A percentile compares a stretch with the other conserved stretches of the same genome.
phyloP scores from a whole-genome alignment of 73 alveolate species.

The Paramecium caudatum region DNA sequence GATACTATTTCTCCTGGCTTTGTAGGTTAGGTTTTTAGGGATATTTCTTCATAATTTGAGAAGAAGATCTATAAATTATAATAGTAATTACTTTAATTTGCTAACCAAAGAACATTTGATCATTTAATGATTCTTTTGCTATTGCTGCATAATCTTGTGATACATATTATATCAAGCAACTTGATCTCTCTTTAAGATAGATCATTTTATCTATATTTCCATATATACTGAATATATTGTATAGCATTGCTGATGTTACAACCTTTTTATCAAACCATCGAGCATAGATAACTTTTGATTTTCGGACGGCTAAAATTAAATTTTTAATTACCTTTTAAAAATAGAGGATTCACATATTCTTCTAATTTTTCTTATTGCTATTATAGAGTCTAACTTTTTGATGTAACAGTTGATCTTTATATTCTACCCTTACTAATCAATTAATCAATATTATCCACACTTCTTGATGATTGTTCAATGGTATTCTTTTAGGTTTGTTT shows the following conservation, averaged over 20 bases:
- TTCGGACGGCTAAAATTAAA: conserved; percentile 42
- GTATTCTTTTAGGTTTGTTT: conserved; percentile 26
- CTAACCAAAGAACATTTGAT: conserved; percentile 69
- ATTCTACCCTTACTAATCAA: conserved; percentile 11
- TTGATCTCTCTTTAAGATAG: conserved; percentile 71
- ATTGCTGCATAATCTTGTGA: conserved; percentile 65
- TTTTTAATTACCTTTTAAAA: conserved; percentile 27
- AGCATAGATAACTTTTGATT: conserved; percentile 76
- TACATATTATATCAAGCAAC: conserved; percentile 53
- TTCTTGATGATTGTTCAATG: conserved; percentile 46
- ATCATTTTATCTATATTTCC: conserved; percentile 76
- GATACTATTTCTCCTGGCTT: conserved; percentile 52
- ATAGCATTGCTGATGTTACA: conserved; percentile 69
- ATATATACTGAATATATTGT: conserved; percentile 70
- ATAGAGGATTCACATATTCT: conserved; percentile 66
- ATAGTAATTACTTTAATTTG: conserved; percentile 54
- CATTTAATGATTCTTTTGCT: conserved; percentile 74
- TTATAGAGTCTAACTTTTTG: conserved; percentile 8
- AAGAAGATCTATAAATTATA: conserved; percentile 52
- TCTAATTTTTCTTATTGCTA: conserved; percentile 41
- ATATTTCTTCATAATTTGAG: conserved; percentile 65
- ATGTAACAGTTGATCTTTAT: not conserved
- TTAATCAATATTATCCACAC: conserved; percentile 70
- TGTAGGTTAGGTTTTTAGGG: conserved; percentile 44
- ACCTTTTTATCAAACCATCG: conserved; percentile 74